A percentile compares a stretch with the other conserved stretches of the same genome.
Conservation (phyloP, 192 early-diverging fungal species). For the Thamnidium elegans region DNA sequence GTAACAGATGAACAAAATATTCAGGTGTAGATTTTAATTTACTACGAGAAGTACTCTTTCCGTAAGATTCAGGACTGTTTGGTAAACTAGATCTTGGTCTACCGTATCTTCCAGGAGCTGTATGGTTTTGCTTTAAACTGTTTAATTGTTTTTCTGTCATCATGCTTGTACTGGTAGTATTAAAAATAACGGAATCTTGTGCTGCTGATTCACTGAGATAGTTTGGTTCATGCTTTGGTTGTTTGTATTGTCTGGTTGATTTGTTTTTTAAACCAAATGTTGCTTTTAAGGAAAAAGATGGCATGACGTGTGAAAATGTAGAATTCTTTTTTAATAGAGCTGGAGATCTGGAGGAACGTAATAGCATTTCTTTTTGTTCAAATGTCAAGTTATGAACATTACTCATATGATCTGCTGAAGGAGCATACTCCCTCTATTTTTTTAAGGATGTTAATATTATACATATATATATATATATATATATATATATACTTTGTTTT, state of each 20-base stretch:
- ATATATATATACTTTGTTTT: not conserved
- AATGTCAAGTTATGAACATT: constrained; percentile 21
- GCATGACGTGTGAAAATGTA: constrained; percentile 15
- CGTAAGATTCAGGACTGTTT: not conserved
- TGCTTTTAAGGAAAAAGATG: constrained; percentile 16
- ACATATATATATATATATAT: not conserved
- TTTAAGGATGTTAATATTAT: not conserved
- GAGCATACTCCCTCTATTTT: constrained; percentile 26
- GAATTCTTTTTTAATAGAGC: constrained; percentile 24
- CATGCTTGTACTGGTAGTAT: too few species aligned
- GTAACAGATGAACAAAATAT: constrained; percentile 21
- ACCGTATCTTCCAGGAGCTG: not conserved
- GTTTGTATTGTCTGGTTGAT: not conserved
- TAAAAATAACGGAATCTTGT: too few species aligned
- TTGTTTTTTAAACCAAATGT: constrained; percentile 19
- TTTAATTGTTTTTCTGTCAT: not conserved
- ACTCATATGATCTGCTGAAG: constrained; percentile 15
- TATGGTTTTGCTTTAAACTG: not conserved
- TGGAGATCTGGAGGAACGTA: constrained; percentile 21
- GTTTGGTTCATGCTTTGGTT: not conserved
- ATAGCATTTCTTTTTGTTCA: constrained; percentile 23
- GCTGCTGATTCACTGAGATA: not conserved
- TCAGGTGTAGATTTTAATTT: constrained; percentile 22
- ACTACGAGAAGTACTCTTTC: not conserved
- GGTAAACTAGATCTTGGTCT: not conserved